phyloP scores from a whole-genome alignment of 768 basidiomycete genomes.

The Hortiboletus flavorubellus region DNA sequence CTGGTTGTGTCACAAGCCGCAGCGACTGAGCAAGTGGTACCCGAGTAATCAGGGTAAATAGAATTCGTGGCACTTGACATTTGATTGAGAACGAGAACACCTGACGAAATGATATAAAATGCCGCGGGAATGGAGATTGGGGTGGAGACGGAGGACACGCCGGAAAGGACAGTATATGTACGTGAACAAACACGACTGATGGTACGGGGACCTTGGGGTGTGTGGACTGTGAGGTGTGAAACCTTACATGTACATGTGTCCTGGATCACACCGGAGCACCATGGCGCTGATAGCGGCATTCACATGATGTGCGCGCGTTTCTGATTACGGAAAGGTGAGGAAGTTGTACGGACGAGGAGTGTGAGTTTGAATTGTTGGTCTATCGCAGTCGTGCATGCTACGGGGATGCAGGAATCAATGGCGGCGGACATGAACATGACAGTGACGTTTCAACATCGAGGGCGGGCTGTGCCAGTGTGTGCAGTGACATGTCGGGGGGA shows the following conservation, averaged over 20 bases:
- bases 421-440: slow-evolving; percentile 26
- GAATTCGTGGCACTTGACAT: slow-evolving; percentile 14
- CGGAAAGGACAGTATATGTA: slow-evolving; percentile 31
- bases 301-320: slow-evolving; percentile 30
- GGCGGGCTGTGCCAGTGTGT: slow-evolving; percentile 2
- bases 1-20: slow-evolving; percentile 25
- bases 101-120: slow-evolving; percentile 19
- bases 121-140: slow-evolving; percentile 34
- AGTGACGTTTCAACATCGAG: slow-evolving; percentile 27
- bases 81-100: slow-evolving; percentile 13
- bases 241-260: slow-evolving; percentile 31
- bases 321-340: slow-evolving; percentile 32
- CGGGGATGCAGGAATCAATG: slow-evolving; percentile 15
- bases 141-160: slow-evolving; percentile 31
- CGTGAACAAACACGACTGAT: slow-evolving; percentile 33
- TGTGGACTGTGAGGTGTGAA: slow-evolving; percentile 32
- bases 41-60: slow-evolving; percentile 4
- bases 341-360: slow-evolving; percentile 22
- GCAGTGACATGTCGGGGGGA: slow-evolving; percentile 22
- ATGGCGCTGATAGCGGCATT: slow-evolving; percentile 31
- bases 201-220: slow-evolving; percentile 34
- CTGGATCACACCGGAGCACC: slow-evolving; percentile 27
- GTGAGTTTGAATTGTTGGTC: slow-evolving; percentile 17
- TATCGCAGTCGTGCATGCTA: slow-evolving; percentile 20
- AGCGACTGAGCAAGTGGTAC: background rate